phyloP scores from a whole-genome alignment of 225 moss, liverwort and hornwort species.

The Straminergon stramineum region DNA sequence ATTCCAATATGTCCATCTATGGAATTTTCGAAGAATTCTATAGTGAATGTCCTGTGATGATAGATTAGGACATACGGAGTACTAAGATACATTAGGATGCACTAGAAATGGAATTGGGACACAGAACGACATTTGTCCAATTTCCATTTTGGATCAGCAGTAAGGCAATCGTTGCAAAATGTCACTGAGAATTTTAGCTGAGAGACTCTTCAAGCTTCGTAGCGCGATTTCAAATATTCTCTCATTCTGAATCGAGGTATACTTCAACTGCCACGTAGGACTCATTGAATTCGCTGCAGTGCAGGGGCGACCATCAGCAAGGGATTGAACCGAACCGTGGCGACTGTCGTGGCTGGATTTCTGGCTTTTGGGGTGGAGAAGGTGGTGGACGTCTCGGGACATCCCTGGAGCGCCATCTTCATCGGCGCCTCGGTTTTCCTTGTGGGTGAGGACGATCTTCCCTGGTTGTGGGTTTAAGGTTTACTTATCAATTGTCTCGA shows the following conservation, averaged over 20 bases:
- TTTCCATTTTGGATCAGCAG: neutral
- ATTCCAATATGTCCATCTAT: no score
- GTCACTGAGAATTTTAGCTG: neutral
- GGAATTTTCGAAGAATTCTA: no score
- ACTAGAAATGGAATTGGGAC: neutral
- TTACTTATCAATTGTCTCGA: neutral
- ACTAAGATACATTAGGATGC: neutral
- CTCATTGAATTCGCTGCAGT: neutral
- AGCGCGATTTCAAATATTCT: neutral
- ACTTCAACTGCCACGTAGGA: neutral
- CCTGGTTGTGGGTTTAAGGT: neutral
- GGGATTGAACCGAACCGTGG: neutral
- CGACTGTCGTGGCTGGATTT: neutral
- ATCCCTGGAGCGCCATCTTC: neutral
- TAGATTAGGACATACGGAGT: no score
- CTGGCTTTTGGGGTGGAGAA: neutral
- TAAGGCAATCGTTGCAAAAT: neutral
- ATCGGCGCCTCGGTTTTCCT: neutral
- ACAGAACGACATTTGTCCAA: neutral
- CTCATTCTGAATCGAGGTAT: neutral
- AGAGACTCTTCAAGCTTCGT: neutral
- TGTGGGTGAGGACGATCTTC: neutral
- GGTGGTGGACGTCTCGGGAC: neutral
- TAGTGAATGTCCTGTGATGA: no score
- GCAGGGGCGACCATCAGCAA: neutral